Evolutionary conservation across 306 rosid species (phyloP).

Genomic region (Clitoria ternatea): DNA sequence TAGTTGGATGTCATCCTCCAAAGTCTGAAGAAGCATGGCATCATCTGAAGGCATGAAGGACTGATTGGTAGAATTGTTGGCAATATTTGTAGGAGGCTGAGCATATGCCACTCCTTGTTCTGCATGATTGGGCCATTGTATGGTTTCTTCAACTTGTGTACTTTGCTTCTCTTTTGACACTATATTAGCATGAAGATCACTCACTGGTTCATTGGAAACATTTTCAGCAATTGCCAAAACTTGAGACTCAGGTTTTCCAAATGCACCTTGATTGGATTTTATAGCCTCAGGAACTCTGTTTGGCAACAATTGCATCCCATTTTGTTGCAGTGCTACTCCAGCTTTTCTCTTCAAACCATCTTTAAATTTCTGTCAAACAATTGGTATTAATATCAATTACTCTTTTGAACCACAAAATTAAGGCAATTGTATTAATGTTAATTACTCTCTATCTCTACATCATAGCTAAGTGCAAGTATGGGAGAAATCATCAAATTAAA

Average conservation of each 20-base stretch:
- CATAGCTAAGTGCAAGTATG: too few relatives aligned
- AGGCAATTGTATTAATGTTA: too few relatives aligned
- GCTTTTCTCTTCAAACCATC: background rate
- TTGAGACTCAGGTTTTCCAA: slow-evolving; percentile 35
- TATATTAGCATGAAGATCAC: slow-evolving; percentile 36
- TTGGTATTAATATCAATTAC: too few relatives aligned
- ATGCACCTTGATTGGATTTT: slow-evolving; percentile 1
- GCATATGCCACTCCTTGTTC: slow-evolving; percentile 33
- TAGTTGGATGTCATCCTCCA: too few relatives aligned
- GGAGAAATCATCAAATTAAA: too few relatives aligned
- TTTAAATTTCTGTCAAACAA: background rate
- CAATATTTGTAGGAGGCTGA: slow-evolving; percentile 40
- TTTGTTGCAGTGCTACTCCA: slow-evolving; percentile 40
- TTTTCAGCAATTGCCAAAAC: slow-evolving; percentile 46
- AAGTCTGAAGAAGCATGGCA: too few relatives aligned
- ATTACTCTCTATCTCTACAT: too few relatives aligned
- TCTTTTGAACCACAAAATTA: too few relatives aligned
- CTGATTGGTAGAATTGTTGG: slow-evolving; percentile 34
- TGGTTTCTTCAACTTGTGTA: too few relatives aligned
- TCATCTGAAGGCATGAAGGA: slow-evolving; percentile 34
- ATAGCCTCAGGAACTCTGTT: slow-evolving; percentile 5
- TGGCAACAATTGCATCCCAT: slow-evolving; percentile 29
- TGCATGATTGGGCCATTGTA: slow-evolving; percentile 30
- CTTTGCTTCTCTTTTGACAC: slow-evolving; percentile 36
- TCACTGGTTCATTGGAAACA: slow-evolving; percentile 52